Base-by-base conservation (phyloP, 2,329 filamentous ascomycete species). In the Beauveria asiatica region DNA sequence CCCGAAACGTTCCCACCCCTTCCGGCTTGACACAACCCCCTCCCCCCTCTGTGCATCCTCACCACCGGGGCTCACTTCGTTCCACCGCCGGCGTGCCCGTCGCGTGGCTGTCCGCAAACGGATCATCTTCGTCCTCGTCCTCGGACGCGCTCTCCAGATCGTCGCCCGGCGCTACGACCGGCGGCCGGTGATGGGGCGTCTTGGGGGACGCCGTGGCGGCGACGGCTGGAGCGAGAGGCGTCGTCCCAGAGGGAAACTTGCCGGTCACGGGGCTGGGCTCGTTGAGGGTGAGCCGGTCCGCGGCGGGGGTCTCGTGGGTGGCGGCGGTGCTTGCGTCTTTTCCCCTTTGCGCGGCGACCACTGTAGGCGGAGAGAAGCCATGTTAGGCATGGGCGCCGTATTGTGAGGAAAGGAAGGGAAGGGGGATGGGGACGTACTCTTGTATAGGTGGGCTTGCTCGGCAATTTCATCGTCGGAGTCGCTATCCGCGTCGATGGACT, bases 101-200 rank as follows among this genome's bases (percentile, higher is more conserved):
- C 5, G 85, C 89, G 70, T 96, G 92, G 46, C 83, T 83, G 70
- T 96, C 91, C 4, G 89, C 90, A 71, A 96, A 96, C 0, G 92
- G 92, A 69, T 96, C 83, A n/a, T 92, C 88, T 48, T 91, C 87
- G n/a, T 89, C 86, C 8, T 89, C 86, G 3, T 80, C 80, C 13
- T 85, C 81, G 37, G 78, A 74, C 41, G 72, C 72, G 65, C 69
- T 74, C 53, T 67, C 61, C 57, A 45, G 42, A 67, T 60, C 42
- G 68, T 67, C 25, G 65, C 64, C 44, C 70, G 69, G 63, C 62
- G 67, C 51, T 10, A 60, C 59, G 5, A 45, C 45, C 19, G 73
- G 65, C 25, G 73, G 75, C 74, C 73, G 67, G 21, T 65, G 74
- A 63, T 70, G 74, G 41, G 61, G 65, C 23, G 79, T 75, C 11